Evolutionary conservation across 768 basidiomycete genomes (phyloP).

Genomic region (Tricholoma bakamatsutake): DNA sequence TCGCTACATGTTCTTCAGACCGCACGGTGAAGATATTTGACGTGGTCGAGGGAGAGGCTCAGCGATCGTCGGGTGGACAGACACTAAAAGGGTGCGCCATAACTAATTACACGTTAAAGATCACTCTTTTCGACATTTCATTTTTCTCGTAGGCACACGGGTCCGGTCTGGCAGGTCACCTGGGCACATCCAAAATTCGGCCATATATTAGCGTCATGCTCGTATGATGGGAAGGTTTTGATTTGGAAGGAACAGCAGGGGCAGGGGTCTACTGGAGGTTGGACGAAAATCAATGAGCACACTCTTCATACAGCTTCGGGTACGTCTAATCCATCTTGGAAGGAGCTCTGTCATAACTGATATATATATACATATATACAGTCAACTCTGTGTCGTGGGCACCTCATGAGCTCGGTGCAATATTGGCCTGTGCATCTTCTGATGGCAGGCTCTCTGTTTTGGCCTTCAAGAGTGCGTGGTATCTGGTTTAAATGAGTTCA

Average conservation of each 20-base stretch:
- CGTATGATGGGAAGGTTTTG: constrained; percentile 96
- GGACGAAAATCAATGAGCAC: constrained; percentile 96
- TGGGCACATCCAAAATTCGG: constrained; percentile 99
- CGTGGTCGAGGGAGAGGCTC: constrained; percentile 82
- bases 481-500: neutral
- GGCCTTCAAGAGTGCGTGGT: constrained; percentile 86
- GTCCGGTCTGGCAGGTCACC: constrained; percentile 96
- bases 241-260: constrained; percentile 93
- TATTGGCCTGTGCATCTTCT: constrained; percentile 93
- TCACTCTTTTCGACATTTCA: constrained; percentile 1
- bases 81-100: constrained; percentile 69
- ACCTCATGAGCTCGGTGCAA: constrained; percentile 96
- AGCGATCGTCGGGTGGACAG: constrained; percentile 56
- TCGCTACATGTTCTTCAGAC: constrained; percentile 96
- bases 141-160: constrained; percentile 65
- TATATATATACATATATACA: constrained; percentile 46
- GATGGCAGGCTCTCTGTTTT: constrained; percentile 97
- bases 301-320: constrained; percentile 91
- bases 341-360: neutral
- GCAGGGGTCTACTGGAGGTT: constrained; percentile 55
- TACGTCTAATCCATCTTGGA: constrained; percentile 27
- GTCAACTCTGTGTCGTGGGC: constrained; percentile 99
- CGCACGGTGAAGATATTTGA: constrained; percentile 94
- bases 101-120: constrained; percentile 1
- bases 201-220: constrained; percentile 94